Percentiles rank a stretch among this genome's conserved stretches.
phyloP scores from a whole-genome alignment of 2,329 filamentous ascomycete genomes.

The Thielaviopsis populi region DNA sequence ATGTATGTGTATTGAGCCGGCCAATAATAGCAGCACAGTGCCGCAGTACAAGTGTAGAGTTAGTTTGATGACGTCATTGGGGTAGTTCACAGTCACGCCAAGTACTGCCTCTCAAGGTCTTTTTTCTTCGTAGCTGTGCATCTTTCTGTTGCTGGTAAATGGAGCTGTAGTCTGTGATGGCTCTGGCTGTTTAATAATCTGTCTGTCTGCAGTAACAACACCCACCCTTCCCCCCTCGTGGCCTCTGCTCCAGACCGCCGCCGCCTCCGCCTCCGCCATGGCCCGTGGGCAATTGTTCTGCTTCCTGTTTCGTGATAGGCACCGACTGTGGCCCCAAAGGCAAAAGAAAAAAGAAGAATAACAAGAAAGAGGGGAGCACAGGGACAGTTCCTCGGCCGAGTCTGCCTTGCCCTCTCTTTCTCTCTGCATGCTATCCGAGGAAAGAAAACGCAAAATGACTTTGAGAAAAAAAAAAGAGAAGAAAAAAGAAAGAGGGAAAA shows the following conservation, averaged over 20 bases:
- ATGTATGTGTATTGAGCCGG: not conserved
- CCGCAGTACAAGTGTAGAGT: not conserved
- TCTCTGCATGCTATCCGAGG: not conserved
- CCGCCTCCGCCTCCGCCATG: not conserved
- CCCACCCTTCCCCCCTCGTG: not conserved
- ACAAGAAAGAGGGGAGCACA: not conserved
- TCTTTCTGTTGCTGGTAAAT: not conserved
- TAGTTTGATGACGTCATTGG: not conserved
- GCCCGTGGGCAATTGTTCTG: not conserved
- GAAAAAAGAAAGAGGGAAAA: not conserved
- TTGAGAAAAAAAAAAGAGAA: not conserved
- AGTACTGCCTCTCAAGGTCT: not conserved
- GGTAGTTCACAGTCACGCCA: not conserved
- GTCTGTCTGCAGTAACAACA: conserved; percentile 11
- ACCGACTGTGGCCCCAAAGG: not conserved
- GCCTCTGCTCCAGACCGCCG: not conserved
- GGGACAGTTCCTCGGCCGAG: not conserved
- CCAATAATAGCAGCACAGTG: not conserved
- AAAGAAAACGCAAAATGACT: not conserved
- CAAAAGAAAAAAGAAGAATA: conserved; percentile 1
- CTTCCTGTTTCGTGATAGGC: conserved; percentile 1
- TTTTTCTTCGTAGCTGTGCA: not conserved
- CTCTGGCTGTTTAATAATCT: conserved; percentile 8
- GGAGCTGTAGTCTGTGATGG: not conserved
- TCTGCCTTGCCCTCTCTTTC: not conserved